These are phyloP conservation scores for Apophysomyces sp. DNA, from an alignment of 371 early-diverging fungal species.

Conservation along the genomic window DNA sequence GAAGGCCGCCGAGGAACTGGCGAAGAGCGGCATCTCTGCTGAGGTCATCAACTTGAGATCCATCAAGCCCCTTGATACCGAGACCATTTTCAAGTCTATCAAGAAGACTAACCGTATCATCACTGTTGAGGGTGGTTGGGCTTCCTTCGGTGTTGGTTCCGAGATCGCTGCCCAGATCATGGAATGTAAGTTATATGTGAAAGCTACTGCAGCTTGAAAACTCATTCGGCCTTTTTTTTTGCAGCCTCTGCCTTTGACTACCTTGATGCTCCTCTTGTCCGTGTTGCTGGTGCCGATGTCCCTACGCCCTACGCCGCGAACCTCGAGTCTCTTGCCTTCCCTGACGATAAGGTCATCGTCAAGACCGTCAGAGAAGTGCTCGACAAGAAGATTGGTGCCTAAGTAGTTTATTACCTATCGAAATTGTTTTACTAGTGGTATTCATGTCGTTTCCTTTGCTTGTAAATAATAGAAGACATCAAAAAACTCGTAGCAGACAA, in stretches of 20 bases:
- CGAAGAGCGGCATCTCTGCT: conserved; percentile 81
- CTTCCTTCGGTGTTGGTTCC: conserved; percentile 95
- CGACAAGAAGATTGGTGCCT: conserved; percentile 37
- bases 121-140: conserved; percentile 98
- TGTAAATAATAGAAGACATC: conserved; percentile 3
- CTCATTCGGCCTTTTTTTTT: neutral
- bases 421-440: conserved; percentile 2
- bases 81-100: conserved; percentile 89
- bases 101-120: conserved; percentile 98
- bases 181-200: conserved; percentile 61
- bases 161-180: conserved; percentile 97
- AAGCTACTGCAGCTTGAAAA: neutral
- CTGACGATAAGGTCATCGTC: conserved; percentile 84
- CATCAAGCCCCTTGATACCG: conserved; percentile 96
- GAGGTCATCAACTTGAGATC: conserved; percentile 99
- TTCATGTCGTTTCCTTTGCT: neutral
- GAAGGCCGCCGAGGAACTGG: conserved; percentile 90
- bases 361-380: conserved; percentile 69
- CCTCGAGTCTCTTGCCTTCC: conserved; percentile 91
- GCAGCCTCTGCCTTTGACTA: conserved; percentile 90
- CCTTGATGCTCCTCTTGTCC: conserved; percentile 94
- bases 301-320: conserved; percentile 99
- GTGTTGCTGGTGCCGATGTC: conserved; percentile 97
- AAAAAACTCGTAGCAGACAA: too few species aligned
- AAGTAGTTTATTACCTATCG: conserved; percentile 1